A percentile compares a stretch with the other conserved stretches of the same genome.
phyloP scores from a whole-genome alignment of 768 basidiomycete species.

The Tricholoma terreum region DNA sequence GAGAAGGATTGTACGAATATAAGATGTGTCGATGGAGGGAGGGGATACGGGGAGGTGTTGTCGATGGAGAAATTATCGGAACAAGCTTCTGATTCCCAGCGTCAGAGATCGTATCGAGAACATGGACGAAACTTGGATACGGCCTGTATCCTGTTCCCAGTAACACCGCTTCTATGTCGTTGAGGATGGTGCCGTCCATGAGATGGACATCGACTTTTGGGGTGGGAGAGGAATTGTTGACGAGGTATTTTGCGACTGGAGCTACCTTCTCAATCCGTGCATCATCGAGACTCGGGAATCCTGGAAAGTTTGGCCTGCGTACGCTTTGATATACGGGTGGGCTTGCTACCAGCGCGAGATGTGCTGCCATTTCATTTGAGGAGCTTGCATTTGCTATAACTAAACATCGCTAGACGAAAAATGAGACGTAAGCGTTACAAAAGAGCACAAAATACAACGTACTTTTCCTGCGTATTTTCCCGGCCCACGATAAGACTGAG shows the following conservation, averaged over 20 bases:
- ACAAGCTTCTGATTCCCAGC: conserved; percentile 11
- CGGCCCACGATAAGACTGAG: conserved; percentile 41
- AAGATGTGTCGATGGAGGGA: conserved; percentile 42
- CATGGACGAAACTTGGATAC: conserved; percentile 38
- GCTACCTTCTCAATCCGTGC: conserved; percentile 41
- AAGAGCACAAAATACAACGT: background rate
- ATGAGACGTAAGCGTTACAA: background rate
- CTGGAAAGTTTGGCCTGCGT: conserved; percentile 37
- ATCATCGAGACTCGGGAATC: conserved; percentile 41
- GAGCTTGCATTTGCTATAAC: conserved; percentile 53
- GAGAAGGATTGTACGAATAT: conserved; percentile 43
- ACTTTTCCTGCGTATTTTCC: conserved; percentile 36
- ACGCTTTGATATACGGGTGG: conserved; percentile 46
- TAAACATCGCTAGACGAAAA: conserved; percentile 35
- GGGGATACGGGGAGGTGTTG: conserved; percentile 38
- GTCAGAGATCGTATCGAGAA: conserved; percentile 18
- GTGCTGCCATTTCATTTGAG: conserved; percentile 49
- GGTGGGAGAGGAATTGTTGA: conserved; percentile 5
- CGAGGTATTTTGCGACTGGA: conserved; percentile 34
- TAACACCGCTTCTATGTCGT: conserved; percentile 40
- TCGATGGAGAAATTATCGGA: conserved; percentile 25
- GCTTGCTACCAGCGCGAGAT: conserved; percentile 35
- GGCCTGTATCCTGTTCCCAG: conserved; percentile 48
- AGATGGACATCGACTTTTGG: conserved; percentile 34
- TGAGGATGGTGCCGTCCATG: conserved; percentile 34